These are phyloP conservation scores for Centella asiatica DNA, from an alignment of 129 eudicot genomes.

Conservation along the genomic window DNA sequence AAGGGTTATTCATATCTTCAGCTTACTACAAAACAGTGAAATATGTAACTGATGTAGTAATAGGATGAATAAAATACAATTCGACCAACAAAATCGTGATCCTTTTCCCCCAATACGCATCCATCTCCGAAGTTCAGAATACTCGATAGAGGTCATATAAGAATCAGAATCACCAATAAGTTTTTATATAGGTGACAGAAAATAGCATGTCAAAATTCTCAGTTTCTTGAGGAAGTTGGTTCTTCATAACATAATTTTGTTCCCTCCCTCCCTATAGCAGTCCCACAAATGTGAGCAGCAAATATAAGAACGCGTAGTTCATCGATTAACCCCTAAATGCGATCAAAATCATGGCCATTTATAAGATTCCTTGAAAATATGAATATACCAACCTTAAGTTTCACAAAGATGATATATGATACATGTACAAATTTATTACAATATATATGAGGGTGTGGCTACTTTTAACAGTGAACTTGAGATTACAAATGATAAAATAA, in stretches of 20 bases:
- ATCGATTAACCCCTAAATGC: background rate
- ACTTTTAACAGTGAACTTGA: conserved; percentile 13
- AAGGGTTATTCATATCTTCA: background rate
- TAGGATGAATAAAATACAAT: background rate
- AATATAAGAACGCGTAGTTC: background rate
- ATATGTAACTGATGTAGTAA: background rate
- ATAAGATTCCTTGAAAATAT: conserved; percentile 19
- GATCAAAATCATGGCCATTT: conserved; percentile 6
- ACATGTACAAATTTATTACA: conserved; percentile 32
- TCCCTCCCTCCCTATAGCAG: no score
- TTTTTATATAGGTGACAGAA: background rate
- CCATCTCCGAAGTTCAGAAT: background rate
- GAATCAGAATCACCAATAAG: no score
- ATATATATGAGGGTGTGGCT: conserved; percentile 15
- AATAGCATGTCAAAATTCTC: background rate
- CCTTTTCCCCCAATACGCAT: background rate
- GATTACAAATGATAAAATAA: conserved; percentile 12
- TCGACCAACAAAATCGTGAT: background rate
- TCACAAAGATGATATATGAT: conserved; percentile 23
- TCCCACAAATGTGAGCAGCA: background rate
- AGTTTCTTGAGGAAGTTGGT: background rate
- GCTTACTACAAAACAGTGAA: background rate
- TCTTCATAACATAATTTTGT: no score
- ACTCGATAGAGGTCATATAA: no score
- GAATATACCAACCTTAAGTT: conserved; percentile 22